Percentiles rank a stretch among this genome's conserved stretches.
These are phyloP conservation scores for Penicillium herquei DNA, from an alignment of 495 filamentous ascomycete species.

Conservation along the genomic window DNA sequence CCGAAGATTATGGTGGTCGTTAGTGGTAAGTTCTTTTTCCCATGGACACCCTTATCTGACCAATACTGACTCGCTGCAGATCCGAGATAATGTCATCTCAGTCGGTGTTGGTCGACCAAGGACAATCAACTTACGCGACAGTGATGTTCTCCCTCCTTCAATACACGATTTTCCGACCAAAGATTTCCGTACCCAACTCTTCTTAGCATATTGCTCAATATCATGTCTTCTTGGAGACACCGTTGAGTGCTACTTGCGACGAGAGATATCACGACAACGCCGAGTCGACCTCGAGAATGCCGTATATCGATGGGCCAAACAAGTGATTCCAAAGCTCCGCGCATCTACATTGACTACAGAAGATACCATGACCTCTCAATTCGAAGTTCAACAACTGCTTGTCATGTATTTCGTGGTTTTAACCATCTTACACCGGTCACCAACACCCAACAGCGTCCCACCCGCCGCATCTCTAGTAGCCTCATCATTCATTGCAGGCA, in stretches of 20 bases:
- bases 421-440: constrained; percentile 26
- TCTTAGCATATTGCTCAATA: constrained; percentile 29
- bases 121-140: constrained; percentile 29
- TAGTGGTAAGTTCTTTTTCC: constrained; percentile 19
- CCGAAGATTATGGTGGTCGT: constrained; percentile 29
- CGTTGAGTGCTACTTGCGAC: constrained; percentile 25
- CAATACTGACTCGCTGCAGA: constrained; percentile 4
- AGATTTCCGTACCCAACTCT: constrained; percentile 25
- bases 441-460: constrained; percentile 24
- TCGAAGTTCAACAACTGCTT: constrained; percentile 24
- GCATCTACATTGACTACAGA: constrained; percentile 17
- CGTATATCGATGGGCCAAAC: constrained; percentile 30
- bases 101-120: constrained; percentile 29
- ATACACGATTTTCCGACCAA: constrained; percentile 25
- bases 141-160: constrained; percentile 31
- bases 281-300: constrained; percentile 28
- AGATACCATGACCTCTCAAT: constrained; percentile 17
- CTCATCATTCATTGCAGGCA: constrained; percentile 30
- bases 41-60: too few relatives aligned
- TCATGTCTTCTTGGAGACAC: constrained; percentile 28
- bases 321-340: constrained; percentile 26
- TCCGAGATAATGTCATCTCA: constrained; percentile 31
- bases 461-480: constrained; percentile 25
- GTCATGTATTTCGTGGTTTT: constrained; percentile 31
- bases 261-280: constrained; percentile 26